A percentile compares a stretch with the other conserved stretches of the same genome.
These are phyloP conservation scores for Colletotrichum echinochloae DNA, from an alignment of 2,329 filamentous ascomycete species.

Conservation along the genomic window DNA sequence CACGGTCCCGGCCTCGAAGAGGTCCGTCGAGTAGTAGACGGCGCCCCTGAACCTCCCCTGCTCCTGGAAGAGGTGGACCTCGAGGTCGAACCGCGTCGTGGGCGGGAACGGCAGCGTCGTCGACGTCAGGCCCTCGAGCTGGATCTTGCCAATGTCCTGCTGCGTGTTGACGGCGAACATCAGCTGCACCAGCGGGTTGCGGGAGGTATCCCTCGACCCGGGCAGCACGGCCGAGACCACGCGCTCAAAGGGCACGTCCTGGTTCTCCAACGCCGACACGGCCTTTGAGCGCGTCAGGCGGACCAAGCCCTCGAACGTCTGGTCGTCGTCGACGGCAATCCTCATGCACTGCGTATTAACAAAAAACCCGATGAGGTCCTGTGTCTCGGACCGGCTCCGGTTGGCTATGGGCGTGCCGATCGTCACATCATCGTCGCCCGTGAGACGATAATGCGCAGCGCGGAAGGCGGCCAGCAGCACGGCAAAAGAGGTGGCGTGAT, in stretches of 20 bases:
- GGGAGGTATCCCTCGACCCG: constrained; percentile 20
- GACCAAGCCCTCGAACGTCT: constrained; percentile 18
- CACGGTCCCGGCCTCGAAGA: constrained; percentile 38
- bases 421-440: constrained; percentile 33
- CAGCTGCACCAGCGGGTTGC: constrained; percentile 27
- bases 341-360: constrained; percentile 45
- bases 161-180: constrained; percentile 24
- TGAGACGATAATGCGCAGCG: constrained; percentile 38
- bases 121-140: constrained; percentile 16
- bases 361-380: constrained; percentile 43
- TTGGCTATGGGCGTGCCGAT: constrained; percentile 40
- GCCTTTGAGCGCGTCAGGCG: constrained; percentile 17
- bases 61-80: constrained; percentile 44
- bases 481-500: constrained; percentile 29
- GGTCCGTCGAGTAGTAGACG: constrained; percentile 40
- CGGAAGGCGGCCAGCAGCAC: constrained; percentile 39
- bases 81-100: constrained; percentile 15
- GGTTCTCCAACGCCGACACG: constrained; percentile 40
- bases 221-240: constrained; percentile 12
- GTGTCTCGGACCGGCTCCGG: constrained; percentile 10
- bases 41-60: constrained; percentile 29
- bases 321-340: constrained; percentile 19
- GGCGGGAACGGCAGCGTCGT: constrained; percentile 8
- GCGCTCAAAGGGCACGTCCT: constrained; percentile 40
- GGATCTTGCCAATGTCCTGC: constrained; percentile 8